Percentiles rank a stretch among this genome's conserved stretches.
These are phyloP conservation scores for Arthrobotrys musiformis DNA, from an alignment of 2,329 filamentous ascomycete species.

Conservation along the genomic window DNA sequence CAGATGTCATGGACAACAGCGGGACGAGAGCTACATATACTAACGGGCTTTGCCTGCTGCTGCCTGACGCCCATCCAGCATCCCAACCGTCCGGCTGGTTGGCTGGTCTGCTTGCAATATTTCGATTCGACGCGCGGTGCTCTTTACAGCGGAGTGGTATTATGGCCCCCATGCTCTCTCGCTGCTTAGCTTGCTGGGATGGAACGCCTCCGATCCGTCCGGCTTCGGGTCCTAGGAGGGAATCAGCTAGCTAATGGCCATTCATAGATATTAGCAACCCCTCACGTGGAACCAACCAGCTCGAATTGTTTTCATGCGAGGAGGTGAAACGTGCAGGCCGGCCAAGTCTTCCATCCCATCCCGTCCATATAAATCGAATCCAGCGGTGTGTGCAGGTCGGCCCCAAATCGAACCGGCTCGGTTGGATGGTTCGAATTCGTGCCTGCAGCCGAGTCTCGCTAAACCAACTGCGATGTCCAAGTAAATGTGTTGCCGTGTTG, in stretches of 20 bases:
- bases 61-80: conserved; percentile 54
- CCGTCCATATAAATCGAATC: neutral
- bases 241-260: neutral
- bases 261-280: neutral
- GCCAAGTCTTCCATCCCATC: neutral
- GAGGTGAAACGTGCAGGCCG: neutral
- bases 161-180: conserved; percentile 38
- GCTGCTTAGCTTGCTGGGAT: conserved; percentile 43
- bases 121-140: conserved; percentile 54
- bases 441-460: too few relatives aligned
- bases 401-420: too few relatives aligned
- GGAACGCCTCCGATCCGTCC: conserved; percentile 55
- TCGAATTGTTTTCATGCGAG: conserved; percentile 12
- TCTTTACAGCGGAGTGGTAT: conserved; percentile 32
- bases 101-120: conserved; percentile 31
- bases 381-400: neutral
- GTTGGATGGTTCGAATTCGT: too few relatives aligned
- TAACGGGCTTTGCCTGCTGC: conserved; percentile 56
- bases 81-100: conserved; percentile 51
- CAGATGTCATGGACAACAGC: conserved; percentile 46
- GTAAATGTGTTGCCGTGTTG: neutral
- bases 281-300: conserved; percentile 11
- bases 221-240: conserved; percentile 34
- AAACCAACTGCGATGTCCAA: too few relatives aligned
- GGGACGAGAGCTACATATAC: conserved; percentile 56